A percentile compares a stretch with the other conserved stretches of the same genome.
Conservation (phyloP, 2,329 filamentous ascomycete species). For the Lachnellula occidentalis region DNA sequence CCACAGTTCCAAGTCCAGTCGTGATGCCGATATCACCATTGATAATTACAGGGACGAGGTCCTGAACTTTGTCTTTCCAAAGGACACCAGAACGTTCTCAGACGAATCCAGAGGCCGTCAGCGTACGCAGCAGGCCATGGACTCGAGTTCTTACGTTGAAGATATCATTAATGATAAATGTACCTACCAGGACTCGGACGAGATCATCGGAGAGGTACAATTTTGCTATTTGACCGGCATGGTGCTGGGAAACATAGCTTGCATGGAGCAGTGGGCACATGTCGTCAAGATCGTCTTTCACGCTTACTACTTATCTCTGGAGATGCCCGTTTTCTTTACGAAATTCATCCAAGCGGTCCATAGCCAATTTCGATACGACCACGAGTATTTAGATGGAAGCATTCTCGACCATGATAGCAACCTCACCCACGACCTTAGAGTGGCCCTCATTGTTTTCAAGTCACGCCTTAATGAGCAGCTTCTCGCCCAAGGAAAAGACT, state of each 20-base stretch:
- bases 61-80: conserved; percentile 44
- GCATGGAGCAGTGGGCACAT: conserved; percentile 58
- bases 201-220: conserved; percentile 55
- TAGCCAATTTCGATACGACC: conserved; percentile 50
- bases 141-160: conserved; percentile 45
- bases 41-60: conserved; percentile 39
- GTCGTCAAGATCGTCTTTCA: conserved; percentile 48
- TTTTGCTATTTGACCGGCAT: conserved; percentile 54
- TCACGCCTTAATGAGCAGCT: conserved; percentile 45
- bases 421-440: conserved; percentile 35
- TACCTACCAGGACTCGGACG: conserved; percentile 33
- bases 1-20: not conserved
- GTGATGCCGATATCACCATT: conserved; percentile 22
- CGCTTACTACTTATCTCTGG: conserved; percentile 40
- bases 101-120: conserved; percentile 30
- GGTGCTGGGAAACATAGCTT: conserved; percentile 52
- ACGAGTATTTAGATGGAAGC: conserved; percentile 43
- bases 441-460: conserved; percentile 50
- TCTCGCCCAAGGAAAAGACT: conserved; percentile 30
- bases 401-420: conserved; percentile 32
- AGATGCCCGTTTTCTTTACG: conserved; percentile 40
- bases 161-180: conserved; percentile 34
- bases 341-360: conserved; percentile 46
- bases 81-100: conserved; percentile 39
- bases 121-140: conserved; percentile 40